A percentile compares a stretch with the other conserved stretches of the same genome.
These are phyloP conservation scores for Aspergillus avenaceus DNA, from an alignment of 495 filamentous ascomycete genomes.

Conservation along the genomic window DNA sequence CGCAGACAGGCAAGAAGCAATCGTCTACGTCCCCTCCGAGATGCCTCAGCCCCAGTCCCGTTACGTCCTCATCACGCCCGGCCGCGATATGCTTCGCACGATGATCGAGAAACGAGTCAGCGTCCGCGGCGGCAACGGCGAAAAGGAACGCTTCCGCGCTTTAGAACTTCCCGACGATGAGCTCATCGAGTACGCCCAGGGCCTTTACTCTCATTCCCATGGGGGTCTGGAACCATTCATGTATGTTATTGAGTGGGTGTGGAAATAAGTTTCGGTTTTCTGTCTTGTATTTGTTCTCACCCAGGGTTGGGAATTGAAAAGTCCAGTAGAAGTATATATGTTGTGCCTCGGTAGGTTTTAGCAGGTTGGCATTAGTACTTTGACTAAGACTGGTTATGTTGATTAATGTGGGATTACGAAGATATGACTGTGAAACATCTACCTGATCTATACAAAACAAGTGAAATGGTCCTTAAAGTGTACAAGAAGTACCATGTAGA, in stretches of 20 bases:
- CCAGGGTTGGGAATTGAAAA: background rate
- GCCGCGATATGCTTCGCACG: constrained; percentile 24
- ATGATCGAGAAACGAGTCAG: constrained; percentile 21
- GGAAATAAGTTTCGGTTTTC: constrained; percentile 8
- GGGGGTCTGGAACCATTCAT: constrained; percentile 27
- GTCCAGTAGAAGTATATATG: background rate
- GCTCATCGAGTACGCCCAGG: constrained; percentile 31
- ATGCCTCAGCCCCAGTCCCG: constrained; percentile 9
- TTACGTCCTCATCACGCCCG: constrained; percentile 27
- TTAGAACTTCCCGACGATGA: constrained; percentile 18
- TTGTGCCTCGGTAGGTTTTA: no score
- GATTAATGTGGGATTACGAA: no score
- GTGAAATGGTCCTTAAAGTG: no score
- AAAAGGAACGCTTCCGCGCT: constrained; percentile 16
- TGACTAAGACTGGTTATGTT: no score
- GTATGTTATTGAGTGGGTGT: constrained; percentile 33
- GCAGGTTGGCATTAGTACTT: background rate
- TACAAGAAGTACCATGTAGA: no score
- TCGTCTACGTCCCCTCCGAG: constrained; percentile 15
- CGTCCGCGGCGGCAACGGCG: constrained; percentile 17
- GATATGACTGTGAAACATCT: no score
- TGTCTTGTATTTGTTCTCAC: background rate
- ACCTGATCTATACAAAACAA: background rate
- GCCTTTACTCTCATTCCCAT: constrained; percentile 18
- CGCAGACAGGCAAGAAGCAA: constrained; percentile 20